phyloP scores from a whole-genome alignment of 805 yeast genomes.

The Kodamaea jinghongensis region DNA sequence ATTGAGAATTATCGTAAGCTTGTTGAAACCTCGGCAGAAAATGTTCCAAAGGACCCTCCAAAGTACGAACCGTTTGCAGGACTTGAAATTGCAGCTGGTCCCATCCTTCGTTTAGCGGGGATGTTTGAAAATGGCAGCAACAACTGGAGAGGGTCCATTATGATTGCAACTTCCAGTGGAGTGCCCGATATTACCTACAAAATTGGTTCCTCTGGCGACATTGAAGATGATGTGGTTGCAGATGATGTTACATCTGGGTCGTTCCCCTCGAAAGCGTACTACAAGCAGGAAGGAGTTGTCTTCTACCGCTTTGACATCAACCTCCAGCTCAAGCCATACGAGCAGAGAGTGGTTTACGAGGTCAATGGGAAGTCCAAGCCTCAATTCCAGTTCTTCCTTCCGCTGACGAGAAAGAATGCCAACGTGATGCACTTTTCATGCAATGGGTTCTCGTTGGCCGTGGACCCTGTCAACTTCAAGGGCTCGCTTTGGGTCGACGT shows the following conservation, averaged over 20 bases:
- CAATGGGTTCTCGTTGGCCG: conserved; percentile 81
- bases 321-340: conserved; percentile 45
- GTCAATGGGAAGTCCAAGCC: conserved; percentile 43
- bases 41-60: conserved; percentile 32
- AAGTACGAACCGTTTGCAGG: conserved; percentile 7
- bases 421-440: conserved; percentile 83
- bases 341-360: conserved; percentile 62
- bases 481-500: conserved; percentile 89
- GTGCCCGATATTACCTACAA: conserved; percentile 5
- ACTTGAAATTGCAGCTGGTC: conserved; percentile 61
- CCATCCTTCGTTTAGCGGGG: conserved; percentile 66
- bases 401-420: conserved; percentile 64
- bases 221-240: conserved; percentile 1
- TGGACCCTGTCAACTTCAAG: conserved; percentile 63
- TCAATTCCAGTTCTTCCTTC: conserved; percentile 64
- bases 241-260: conserved; percentile 31
- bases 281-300: conserved; percentile 42
- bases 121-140: conserved; percentile 48
- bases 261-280: conserved; percentile 45
- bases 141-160: conserved; percentile 65
- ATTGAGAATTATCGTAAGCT: conserved; percentile 27
- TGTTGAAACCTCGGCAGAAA: conserved; percentile 19
- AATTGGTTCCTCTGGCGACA: conserved; percentile 4
- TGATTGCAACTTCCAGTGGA: conserved; percentile 50
- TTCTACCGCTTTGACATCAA: conserved; percentile 69